Conservation (phyloP, 306 rosid genomes). For the Inga laurina region DNA sequence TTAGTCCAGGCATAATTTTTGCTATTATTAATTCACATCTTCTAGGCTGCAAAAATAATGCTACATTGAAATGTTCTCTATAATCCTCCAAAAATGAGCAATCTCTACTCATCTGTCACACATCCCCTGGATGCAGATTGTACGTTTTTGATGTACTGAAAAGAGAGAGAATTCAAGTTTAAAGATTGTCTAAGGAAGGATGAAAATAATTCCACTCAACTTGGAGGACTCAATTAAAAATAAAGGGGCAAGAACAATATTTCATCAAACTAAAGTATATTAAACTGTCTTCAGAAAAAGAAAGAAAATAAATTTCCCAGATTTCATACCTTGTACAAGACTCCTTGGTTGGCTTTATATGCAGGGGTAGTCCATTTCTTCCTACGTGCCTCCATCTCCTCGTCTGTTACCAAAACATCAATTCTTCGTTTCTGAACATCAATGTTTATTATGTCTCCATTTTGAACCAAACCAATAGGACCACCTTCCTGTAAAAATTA, state of each 20-base stretch:
- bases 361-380: constrained; percentile 69
- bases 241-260: neutral
- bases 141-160: constrained; percentile 91
- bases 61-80: constrained; percentile 22
- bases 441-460: constrained; percentile 72
- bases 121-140: constrained; percentile 81
- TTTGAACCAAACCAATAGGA: constrained; percentile 78
- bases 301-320: neutral
- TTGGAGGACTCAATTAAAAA: neutral
- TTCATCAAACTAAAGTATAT: neutral
- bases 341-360: constrained; percentile 75
- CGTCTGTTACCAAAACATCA: constrained; percentile 61
- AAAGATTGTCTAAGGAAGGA: neutral
- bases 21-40: neutral
- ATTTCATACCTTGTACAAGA: constrained; percentile 68
- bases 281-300: neutral
- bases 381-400: constrained; percentile 69
- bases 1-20: neutral
- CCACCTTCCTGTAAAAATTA: constrained; percentile 82
- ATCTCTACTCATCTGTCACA: constrained; percentile 80
- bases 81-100: constrained; percentile 14
- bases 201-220: neutral
- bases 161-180: neutral
- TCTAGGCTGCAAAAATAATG: constrained; percentile 19
- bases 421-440: constrained; percentile 78